Evolutionary conservation across 202 grass and related monocot genomes (phyloP).

Genomic region (Brachypodium distachyon): DNA sequence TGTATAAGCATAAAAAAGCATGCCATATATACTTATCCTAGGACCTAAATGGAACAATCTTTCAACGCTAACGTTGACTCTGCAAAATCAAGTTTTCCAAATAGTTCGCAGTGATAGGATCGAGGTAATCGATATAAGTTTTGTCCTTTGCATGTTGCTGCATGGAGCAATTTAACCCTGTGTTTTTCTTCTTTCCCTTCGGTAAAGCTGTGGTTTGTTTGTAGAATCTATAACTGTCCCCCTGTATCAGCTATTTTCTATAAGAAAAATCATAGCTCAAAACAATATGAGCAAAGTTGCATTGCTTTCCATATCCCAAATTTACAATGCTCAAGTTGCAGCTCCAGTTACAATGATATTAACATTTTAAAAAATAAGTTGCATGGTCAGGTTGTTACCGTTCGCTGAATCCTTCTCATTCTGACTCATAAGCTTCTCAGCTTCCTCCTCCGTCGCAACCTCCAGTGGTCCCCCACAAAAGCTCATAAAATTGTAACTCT

Average conservation of each 20-base stretch:
- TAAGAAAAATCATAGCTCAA: background rate
- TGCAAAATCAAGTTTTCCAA: background rate
- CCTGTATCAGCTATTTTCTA: background rate
- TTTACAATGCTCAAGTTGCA: background rate
- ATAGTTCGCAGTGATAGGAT: background rate
- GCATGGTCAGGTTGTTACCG: slow-evolving; percentile 34
- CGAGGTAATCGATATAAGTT: background rate
- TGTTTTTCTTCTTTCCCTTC: too few species aligned
- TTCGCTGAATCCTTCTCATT: slow-evolving; percentile 72
- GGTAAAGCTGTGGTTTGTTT: background rate
- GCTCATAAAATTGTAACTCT: slow-evolving; percentile 82
- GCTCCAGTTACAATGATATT: background rate
- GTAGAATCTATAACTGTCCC: background rate
- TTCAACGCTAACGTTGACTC: background rate
- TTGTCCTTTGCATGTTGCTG: background rate
- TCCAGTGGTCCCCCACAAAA: slow-evolving; percentile 68
- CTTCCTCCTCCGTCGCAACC: slow-evolving; percentile 77
- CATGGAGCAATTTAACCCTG: background rate
- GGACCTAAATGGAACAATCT: background rate
- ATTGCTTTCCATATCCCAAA: background rate
- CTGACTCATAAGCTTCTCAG: slow-evolving; percentile 61
- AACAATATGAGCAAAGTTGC: background rate
- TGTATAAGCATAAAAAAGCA: background rate
- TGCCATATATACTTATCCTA: background rate
- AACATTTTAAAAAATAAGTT: background rate